Percentiles rank a stretch among this genome's conserved stretches.
Evolutionary conservation across 352 stramenopile species (phyloP).

Genomic region (Pythium sukuiense): DNA sequence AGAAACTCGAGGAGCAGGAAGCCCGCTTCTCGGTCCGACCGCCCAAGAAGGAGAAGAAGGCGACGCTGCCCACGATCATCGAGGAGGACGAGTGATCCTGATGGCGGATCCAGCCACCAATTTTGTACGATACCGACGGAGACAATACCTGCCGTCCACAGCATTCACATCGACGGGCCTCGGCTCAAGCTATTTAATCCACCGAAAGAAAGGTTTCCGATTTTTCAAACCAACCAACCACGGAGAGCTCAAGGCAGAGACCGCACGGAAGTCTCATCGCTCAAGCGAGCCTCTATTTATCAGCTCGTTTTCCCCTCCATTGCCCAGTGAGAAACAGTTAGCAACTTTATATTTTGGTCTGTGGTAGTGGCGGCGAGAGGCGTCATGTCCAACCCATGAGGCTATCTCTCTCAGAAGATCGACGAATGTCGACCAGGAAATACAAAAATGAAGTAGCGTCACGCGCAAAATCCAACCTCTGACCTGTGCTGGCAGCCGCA

Average conservation of each 20-base stretch:
- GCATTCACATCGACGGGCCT: not conserved
- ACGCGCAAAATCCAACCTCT: not conserved
- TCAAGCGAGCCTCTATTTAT: not conserved
- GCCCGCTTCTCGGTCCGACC: conserved; percentile 54
- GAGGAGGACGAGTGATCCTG: conserved; percentile 27
- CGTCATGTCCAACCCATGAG: conserved; percentile 5
- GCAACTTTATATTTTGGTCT: conserved; percentile 5
- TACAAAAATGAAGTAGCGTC: not conserved
- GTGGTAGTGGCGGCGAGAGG: not conserved
- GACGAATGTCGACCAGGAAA: not conserved
- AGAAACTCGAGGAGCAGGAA: conserved; percentile 81
- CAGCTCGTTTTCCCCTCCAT: not conserved
- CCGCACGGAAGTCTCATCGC: conserved; percentile 1
- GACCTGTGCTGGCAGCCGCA: conserved; percentile 1
- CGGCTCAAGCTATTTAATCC: conserved; percentile 12
- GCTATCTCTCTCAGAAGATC: not conserved
- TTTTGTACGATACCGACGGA: conserved; percentile 8
- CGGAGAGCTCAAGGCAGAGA: not conserved
- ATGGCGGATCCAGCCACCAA: not conserved
- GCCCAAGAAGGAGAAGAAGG: conserved; percentile 34
- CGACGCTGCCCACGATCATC: conserved; percentile 38
- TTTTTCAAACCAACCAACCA: conserved; percentile 1
- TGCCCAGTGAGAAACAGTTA: not conserved
- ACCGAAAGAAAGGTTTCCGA: conserved; percentile 7
- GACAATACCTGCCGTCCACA: not conserved